Evolutionary conservation across 768 basidiomycete species (phyloP).

Genomic region (Russula ochroleuca): DNA sequence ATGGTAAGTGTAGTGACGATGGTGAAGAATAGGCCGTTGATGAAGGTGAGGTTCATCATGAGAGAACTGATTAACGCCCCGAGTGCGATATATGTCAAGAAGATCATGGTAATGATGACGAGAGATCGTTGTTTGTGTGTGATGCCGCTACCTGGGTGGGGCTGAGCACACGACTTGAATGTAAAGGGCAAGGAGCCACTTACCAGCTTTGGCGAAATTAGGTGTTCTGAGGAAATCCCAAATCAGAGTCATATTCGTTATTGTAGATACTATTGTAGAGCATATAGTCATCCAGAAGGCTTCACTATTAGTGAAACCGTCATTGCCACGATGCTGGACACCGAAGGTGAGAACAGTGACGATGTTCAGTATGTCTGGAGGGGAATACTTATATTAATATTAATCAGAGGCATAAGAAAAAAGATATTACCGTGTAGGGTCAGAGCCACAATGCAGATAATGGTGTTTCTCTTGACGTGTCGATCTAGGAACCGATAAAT

Average conservation of each 20-base stretch:
- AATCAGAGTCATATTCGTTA: conserved; percentile 65
- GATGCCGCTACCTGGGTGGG: conserved; percentile 63
- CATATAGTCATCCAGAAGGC: conserved; percentile 77
- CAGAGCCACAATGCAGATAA: conserved; percentile 58
- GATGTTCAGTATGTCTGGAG: conserved; percentile 65
- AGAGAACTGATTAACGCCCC: conserved; percentile 60
- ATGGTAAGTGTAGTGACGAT: conserved; percentile 63
- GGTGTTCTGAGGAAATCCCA: conserved; percentile 55
- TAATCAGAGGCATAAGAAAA: neutral
- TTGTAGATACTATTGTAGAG: conserved; percentile 60
- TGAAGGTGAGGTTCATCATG: conserved; percentile 53
- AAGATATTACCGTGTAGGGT: conserved; percentile 61
- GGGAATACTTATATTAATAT: neutral
- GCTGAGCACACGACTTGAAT: conserved; percentile 10
- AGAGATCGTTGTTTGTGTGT: conserved; percentile 76
- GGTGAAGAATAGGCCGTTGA: conserved; percentile 75
- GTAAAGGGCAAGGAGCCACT: conserved; percentile 20
- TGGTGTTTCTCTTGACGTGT: conserved; percentile 55
- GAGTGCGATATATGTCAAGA: conserved; percentile 69
- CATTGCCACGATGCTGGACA: conserved; percentile 52
- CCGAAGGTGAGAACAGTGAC: conserved; percentile 56
- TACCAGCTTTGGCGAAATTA: conserved; percentile 63
- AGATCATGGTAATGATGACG: conserved; percentile 70
- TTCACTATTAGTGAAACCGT: conserved; percentile 63
- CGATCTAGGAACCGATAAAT: conserved; percentile 70